Base-by-base conservation (phyloP, 768 basidiomycete species). In the Calocera cornea region DNA sequence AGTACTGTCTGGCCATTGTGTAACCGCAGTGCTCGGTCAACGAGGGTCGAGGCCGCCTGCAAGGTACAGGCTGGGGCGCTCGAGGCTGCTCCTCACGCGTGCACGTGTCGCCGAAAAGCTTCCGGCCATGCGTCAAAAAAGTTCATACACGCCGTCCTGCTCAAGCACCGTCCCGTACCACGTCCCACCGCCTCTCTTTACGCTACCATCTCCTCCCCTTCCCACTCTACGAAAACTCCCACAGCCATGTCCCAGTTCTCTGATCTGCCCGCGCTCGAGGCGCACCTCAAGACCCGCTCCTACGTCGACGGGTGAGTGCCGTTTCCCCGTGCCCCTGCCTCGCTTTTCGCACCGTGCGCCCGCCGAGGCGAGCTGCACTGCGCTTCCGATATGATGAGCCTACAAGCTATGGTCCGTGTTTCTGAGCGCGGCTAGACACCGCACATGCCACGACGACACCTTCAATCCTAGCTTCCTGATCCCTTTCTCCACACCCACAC, bases 401-500 rank as follows among this genome's bases (percentile, higher is more conserved):
- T 75, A 71, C 72, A 80, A 76, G 88, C 88, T 89, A 89, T 91
- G 91, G 90, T 92, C 90, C 90, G 90, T 91, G 90, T 92, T 92
- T 89, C 90, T 84, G 86, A 71, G 88, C 86, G 89, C 86, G 81
- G 87, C 74, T 76, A 93, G 90, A 92, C 87, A 89, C 84, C 89
- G 87, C 88, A 85, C 83, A 78, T 79, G 78, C 80, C 83, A 70
- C 76, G 76, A 80, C 90, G 89, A 87, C 80, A 89, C 91, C 73
- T 88, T 74, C 73, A 71, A 72, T 76, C 77, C 77, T 79, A 82
- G 87, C 82, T 86, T 76, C 73, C 89, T 91, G 90, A 91, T 74
- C 64, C 70, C 69, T 60, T 44, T 24, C 64, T n/a, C n/a, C n/a
- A n/a, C n/a, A 66, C 31, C 64, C 29, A 16, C 31, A 34, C 41